Base-by-base conservation (phyloP, 139 green algal species). In the Chlamydomonas sphaeroides region DNA sequence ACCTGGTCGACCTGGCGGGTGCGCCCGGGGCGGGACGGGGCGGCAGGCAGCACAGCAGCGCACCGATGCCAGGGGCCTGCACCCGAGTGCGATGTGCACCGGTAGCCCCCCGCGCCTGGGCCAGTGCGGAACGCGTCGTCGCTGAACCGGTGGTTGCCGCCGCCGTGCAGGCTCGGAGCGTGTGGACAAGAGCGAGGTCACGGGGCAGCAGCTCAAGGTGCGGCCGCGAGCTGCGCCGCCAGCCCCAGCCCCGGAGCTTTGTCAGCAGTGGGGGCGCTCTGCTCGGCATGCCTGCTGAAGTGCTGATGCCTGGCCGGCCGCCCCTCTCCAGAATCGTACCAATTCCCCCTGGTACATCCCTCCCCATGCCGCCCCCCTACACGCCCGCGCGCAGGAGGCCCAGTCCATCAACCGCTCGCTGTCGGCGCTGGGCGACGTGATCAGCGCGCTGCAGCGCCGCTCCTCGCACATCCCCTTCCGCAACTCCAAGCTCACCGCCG, bases 381-480 rank as follows among this genome's bases (percentile, higher is more conserved):
- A 51, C 45, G 85, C 36, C 1, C 57, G 18, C 62, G 90, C 89
- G 70, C 74, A 80, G 74, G 95, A 98, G 88, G 91, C 93, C 23
- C 91, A 96, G 85, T 85, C 90, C 84, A 98, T 98, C 92, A 98
- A 98, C 93, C 95, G 95, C 85, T 90, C 68, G 23, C 91, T 98
- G 49, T 89, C 78, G 1, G 92, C 93, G 15, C 81, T 98, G 73
- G 87, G 83, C 6, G 89, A 92, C 35, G 89, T 93, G 17, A 84
- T 90, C 26, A 48, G 68, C 3, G 85, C 85, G 28, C 71, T 93
- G 61, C 83, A 85, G 87, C 79, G 83, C 18, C 74, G 91, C 51
- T 65, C 35, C 32, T 28, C 80, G 18, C 95, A 98, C 88, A 87
- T 98, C n/a, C 95, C 95, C 26, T 98, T 94, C 90, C 89, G 95